Conservation (phyloP, 371 early-diverging fungal genomes). For the Mucor sp. region DNA sequence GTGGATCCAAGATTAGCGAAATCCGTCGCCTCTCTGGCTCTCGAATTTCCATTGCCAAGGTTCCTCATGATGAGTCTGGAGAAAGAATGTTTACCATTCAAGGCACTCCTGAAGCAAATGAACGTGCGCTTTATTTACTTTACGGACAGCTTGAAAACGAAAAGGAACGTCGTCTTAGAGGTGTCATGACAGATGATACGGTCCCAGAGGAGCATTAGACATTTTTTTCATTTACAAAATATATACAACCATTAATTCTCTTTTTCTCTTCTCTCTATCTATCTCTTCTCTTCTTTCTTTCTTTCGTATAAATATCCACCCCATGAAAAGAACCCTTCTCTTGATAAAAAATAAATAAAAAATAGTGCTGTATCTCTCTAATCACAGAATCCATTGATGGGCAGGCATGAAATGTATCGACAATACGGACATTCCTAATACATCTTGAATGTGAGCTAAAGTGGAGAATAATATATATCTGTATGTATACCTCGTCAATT, state of each 20-base stretch:
- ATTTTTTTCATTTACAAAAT: neutral
- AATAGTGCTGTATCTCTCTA: neutral
- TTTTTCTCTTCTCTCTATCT: neutral
- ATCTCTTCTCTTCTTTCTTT: neutral
- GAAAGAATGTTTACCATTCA: conserved; percentile 91
- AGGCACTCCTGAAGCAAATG: conserved; percentile 85
- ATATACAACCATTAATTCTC: neutral
- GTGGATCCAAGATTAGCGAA: conserved; percentile 90
- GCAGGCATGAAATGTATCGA: conserved; percentile 14
- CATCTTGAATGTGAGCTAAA: no score
- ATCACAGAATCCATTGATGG: conserved; percentile 19
- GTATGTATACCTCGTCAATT: conserved; percentile 4
- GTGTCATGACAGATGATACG: conserved; percentile 19
- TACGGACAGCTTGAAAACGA: conserved; percentile 89
- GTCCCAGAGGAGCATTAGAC: neutral
- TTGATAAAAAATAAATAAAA: neutral
- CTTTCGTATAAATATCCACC: neutral
- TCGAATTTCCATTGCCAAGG: conserved; percentile 83
- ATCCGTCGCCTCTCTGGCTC: conserved; percentile 86
- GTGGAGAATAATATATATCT: no score
- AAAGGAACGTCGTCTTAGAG: conserved; percentile 73
- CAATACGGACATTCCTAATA: conserved; percentile 15
- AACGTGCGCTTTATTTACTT: conserved; percentile 86
- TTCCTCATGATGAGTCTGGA: conserved; percentile 71
- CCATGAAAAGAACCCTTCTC: neutral